Evolutionary conservation across 192 early-diverging fungal species (phyloP).

Genomic region (Gamsiella multidivaricata): DNA sequence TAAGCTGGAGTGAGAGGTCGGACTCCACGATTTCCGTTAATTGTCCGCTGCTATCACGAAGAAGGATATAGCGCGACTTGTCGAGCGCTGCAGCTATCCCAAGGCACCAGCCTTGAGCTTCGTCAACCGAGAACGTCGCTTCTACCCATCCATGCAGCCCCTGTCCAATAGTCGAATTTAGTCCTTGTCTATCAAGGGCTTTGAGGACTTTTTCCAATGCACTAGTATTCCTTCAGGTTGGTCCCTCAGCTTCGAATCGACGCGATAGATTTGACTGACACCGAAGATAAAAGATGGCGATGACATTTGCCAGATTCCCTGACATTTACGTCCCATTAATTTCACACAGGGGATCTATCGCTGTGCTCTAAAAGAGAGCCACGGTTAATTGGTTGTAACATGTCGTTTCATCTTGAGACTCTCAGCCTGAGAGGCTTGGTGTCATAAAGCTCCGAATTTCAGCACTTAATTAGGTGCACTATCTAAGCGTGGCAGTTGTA

Average conservation of each 20-base stretch:
- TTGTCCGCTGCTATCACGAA: constrained; percentile 1
- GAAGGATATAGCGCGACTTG: background rate
- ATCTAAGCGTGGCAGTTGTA: too few species aligned
- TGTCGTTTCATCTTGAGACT: too few species aligned
- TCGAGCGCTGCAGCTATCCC: background rate
- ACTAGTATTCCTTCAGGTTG: background rate
- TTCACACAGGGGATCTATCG: too few species aligned
- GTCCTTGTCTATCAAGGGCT: background rate
- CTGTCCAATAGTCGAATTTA: background rate
- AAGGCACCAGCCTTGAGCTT: background rate
- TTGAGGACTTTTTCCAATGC: background rate
- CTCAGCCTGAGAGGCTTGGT: too few species aligned
- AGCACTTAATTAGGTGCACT: too few species aligned
- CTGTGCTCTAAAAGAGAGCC: too few species aligned
- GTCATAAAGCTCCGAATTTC: too few species aligned
- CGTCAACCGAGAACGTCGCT: background rate
- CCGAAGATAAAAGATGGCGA: too few species aligned
- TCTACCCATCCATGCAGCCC: constrained; percentile 1
- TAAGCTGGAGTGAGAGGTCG: constrained; percentile 3
- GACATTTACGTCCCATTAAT: too few species aligned
- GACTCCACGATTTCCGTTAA: background rate
- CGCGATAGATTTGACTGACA: background rate
- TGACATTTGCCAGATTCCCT: too few species aligned
- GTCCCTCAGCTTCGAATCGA: constrained; percentile 1
- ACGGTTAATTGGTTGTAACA: too few species aligned